Base-by-base conservation (phyloP, 2,329 filamentous ascomycete genomes). In the Alternaria brassicae region DNA sequence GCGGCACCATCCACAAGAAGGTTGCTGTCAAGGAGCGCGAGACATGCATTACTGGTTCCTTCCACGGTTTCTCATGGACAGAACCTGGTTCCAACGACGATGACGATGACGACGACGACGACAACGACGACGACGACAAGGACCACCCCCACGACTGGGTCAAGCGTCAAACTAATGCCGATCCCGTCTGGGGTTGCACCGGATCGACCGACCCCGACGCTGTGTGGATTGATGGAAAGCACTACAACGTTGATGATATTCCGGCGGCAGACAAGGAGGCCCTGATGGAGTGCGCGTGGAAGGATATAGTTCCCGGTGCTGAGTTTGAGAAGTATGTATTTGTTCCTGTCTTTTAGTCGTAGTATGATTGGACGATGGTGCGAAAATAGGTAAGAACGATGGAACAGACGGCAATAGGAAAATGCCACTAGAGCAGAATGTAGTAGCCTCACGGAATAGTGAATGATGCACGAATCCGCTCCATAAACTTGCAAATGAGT, bases 51-150 rank as follows among this genome's bases (percentile, higher is more conserved):
- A 13, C 21, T 13, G 15, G n/a, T 3, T 27, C 34, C 0, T 7
- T 42, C 10, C 34, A 50, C 12, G 47, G 54, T 6, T 36, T 52
- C 39, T 51, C 36, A 4, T 56, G 47, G 54, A 27, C 36, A 8
- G 37, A 56, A 21, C 34, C 53, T 9, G 36, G 44, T 10, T 19
- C 44, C 7, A 30, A 36, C 6, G 30, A 30, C 2, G 36, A n/a
- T 6, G 28, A 47, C 28, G 32, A 28, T 2, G 23, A 32, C 28
- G 36, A 37, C n/a, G 36, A 47, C 17, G 1, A 10, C 5, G 27
- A 30, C 21, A n/a, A 5, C 27, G 27, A 27, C 19, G 27, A 47
- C 32, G 27, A 39, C 15, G 32, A n/a, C 15, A 7, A 37, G 7
- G n/a, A 9, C 34, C 17, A 37, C 25, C 4, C 23, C 21, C 13